phyloP scores from a whole-genome alignment of 2,329 filamentous ascomycete genomes.

The Aureobasidium zeae region DNA sequence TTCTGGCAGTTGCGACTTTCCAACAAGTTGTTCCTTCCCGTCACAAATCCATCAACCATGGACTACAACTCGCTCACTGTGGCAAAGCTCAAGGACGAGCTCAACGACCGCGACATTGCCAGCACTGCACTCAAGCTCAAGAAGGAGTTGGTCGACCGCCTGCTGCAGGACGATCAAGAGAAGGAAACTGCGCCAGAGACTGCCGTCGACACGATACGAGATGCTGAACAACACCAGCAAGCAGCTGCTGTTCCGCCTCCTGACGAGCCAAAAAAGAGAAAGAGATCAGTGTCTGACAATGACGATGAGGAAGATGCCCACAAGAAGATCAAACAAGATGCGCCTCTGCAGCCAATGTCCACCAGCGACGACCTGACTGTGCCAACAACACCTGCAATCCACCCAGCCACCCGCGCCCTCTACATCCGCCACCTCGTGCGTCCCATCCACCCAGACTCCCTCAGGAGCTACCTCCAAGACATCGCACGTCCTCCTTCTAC shows the following conservation, averaged over 20 bases:
- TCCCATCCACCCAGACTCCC: slow-evolving; percentile 59
- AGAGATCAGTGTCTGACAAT: slow-evolving; percentile 30
- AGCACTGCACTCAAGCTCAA: slow-evolving; percentile 39
- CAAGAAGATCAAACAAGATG: slow-evolving; percentile 35
- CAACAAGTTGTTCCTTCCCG: too few species aligned
- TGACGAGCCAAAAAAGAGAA: slow-evolving; percentile 32
- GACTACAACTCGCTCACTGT: slow-evolving; percentile 42
- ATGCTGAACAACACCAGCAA: slow-evolving; percentile 19
- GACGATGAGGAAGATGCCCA: slow-evolving; percentile 31
- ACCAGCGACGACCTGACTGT: slow-evolving; percentile 7
- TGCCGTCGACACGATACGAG: neutral
- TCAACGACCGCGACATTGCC: slow-evolving; percentile 40
- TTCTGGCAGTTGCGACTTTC: too few species aligned
- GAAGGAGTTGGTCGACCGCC: slow-evolving; percentile 39
- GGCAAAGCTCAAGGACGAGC: slow-evolving; percentile 36
- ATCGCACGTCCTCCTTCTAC: slow-evolving; percentile 56
- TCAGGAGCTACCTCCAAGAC: slow-evolving; percentile 59
- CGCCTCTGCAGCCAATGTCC: slow-evolving; percentile 11
- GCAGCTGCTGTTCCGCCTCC: too few species aligned
- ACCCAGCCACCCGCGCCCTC: slow-evolving; percentile 52
- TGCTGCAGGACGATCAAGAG: slow-evolving; percentile 26
- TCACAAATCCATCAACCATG: slow-evolving; percentile 18
- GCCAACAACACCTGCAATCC: slow-evolving; percentile 28
- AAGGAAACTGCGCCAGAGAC: neutral
- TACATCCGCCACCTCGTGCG: slow-evolving; percentile 91